These are phyloP conservation scores for Zancudomyces culisetae DNA, from an alignment of 371 early-diverging fungal species.

Conservation along the genomic window DNA sequence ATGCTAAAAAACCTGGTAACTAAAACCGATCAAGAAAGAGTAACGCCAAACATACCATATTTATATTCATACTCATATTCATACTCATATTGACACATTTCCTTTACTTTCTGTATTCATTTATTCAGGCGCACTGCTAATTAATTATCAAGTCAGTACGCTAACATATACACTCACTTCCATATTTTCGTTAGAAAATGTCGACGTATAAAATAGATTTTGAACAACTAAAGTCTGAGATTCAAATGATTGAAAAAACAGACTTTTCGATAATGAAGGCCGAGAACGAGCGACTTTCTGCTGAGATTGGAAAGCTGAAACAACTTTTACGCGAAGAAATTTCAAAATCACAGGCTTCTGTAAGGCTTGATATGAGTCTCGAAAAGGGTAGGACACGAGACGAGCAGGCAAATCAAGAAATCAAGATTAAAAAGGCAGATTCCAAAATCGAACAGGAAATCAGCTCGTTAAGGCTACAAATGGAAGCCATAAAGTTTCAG, in stretches of 20 bases:
- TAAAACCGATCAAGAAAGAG: slow-evolving; percentile 68
- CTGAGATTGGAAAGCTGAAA: slow-evolving; percentile 60
- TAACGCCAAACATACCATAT: slow-evolving; percentile 4
- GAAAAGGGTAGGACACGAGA: slow-evolving; percentile 80
- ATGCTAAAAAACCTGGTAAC: slow-evolving; percentile 29
- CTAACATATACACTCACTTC: slow-evolving; percentile 6
- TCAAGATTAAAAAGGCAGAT: slow-evolving; percentile 71
- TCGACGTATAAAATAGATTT: slow-evolving; percentile 82
- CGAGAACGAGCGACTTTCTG: slow-evolving; percentile 59
- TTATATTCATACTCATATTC: not conserved
- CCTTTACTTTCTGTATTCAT: not conserved
- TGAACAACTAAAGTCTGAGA: slow-evolving; percentile 67
- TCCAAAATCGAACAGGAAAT: slow-evolving; percentile 79
- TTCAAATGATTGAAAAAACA: slow-evolving; percentile 74
- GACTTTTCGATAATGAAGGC: slow-evolving; percentile 67
- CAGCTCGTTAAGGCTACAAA: slow-evolving; percentile 57
- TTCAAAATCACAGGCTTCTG: slow-evolving; percentile 64
- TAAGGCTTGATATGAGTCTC: slow-evolving; percentile 66
- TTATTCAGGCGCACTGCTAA: slow-evolving; percentile 4
- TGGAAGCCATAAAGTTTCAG: slow-evolving; percentile 78
- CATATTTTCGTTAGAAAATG: slow-evolving; percentile 30
- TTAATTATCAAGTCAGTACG: slow-evolving; percentile 6
- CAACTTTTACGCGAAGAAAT: slow-evolving; percentile 66
- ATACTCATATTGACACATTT: not conserved
- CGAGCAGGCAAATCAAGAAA: slow-evolving; percentile 61